These are phyloP conservation scores for Colletotrichum liaoningense DNA, from an alignment of 2,329 filamentous ascomycete species.

Conservation along the genomic window DNA sequence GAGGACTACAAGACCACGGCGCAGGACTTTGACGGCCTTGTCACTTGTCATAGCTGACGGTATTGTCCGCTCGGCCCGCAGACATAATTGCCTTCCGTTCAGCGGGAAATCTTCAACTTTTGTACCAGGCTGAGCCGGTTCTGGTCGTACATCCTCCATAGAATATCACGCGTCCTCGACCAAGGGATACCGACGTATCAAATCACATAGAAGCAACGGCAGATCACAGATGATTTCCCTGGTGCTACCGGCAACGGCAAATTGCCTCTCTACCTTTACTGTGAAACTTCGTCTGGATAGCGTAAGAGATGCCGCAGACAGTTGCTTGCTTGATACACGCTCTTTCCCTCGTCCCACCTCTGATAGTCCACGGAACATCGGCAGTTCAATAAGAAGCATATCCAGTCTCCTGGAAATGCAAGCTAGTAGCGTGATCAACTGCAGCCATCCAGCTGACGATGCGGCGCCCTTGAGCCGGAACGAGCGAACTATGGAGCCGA, in stretches of 20 bases:
- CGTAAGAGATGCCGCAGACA: neutral
- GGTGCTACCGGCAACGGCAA: constrained; percentile 13
- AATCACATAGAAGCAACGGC: neutral
- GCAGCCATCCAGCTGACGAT: constrained; percentile 28
- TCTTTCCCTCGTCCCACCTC: neutral
- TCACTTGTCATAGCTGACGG: neutral
- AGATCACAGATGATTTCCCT: constrained; percentile 9
- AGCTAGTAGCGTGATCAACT: constrained; percentile 19
- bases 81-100: neutral
- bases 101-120: no score
- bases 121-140: neutral
- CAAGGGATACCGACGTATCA: neutral
- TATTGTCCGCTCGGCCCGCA: neutral
- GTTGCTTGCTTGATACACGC: constrained; percentile 1
- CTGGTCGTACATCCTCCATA: neutral
- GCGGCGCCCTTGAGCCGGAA: neutral
- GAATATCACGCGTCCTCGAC: neutral
- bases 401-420: constrained; percentile 24
- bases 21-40: neutral
- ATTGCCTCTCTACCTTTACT: neutral
- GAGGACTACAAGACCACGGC: neutral
- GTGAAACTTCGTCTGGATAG: neutral
- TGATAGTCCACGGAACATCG: neutral
- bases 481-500: neutral
- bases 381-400: constrained; percentile 28